Conservation (phyloP, 768 basidiomycete genomes). For the Tricholoma furcatifolium region DNA sequence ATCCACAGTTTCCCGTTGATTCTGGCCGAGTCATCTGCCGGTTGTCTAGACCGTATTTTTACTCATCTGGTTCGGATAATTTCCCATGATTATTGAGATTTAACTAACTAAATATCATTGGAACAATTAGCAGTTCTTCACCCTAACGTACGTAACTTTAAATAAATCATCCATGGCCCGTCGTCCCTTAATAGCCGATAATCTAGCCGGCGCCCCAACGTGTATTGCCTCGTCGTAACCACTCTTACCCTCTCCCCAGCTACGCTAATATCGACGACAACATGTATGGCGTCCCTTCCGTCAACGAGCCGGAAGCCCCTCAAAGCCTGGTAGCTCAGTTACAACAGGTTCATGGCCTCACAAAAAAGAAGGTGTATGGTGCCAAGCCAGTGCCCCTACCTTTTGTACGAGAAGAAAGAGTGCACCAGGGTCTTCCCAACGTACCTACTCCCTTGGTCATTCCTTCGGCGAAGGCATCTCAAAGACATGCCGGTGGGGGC, state of each 20-base stretch:
- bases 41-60: slow-evolving; percentile 35
- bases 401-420: slow-evolving; percentile 53
- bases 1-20: slow-evolving; percentile 42
- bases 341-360: slow-evolving; percentile 67
- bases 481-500: slow-evolving; percentile 26
- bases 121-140: slow-evolving; percentile 14
- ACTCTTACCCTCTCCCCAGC: slow-evolving; percentile 31
- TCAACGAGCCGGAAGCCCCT: slow-evolving; percentile 23
- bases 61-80: slow-evolving; percentile 23
- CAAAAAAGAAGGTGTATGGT: slow-evolving; percentile 67
- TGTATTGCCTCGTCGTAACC: slow-evolving; percentile 28
- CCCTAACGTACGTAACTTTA: slow-evolving; percentile 32
- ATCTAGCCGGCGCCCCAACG: slow-evolving; percentile 17
- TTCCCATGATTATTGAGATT: slow-evolving; percentile 6
- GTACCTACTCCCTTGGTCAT: slow-evolving; percentile 27
- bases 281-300: slow-evolving; percentile 6
- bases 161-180: slow-evolving; percentile 7
- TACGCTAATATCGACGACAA: slow-evolving; percentile 8
- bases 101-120: slow-evolving; percentile 3
- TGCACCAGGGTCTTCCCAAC: slow-evolving; percentile 25
- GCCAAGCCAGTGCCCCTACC: slow-evolving; percentile 47
- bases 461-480: slow-evolving; percentile 15
- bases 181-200: slow-evolving; percentile 13
- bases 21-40: slow-evolving; percentile 35
- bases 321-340: slow-evolving; percentile 61